phyloP scores from a whole-genome alignment of 768 basidiomycete genomes.

The Hydnomerulius pinastri region DNA sequence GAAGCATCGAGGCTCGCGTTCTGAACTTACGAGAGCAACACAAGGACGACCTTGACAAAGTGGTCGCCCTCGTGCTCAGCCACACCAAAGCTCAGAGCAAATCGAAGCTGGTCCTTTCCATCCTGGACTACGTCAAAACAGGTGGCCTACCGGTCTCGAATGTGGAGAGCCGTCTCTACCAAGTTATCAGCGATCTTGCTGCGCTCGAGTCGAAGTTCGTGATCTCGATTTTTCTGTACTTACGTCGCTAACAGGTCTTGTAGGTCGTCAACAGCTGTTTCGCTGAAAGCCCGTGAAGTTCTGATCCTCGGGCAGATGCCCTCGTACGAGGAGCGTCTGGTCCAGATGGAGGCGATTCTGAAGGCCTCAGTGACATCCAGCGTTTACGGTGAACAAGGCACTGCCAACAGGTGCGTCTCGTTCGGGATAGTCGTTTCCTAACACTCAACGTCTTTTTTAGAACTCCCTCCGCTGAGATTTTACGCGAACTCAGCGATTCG shows the following conservation, averaged over 20 bases:
- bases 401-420: constrained; percentile 52
- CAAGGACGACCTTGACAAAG: constrained; percentile 91
- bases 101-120: constrained; percentile 79
- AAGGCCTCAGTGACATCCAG: constrained; percentile 85
- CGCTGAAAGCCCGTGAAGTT: constrained; percentile 96
- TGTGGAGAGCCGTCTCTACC: constrained; percentile 70
- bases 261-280: constrained; percentile 88
- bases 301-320: constrained; percentile 96
- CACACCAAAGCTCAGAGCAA: constrained; percentile 96
- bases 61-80: constrained; percentile 83
- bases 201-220: constrained; percentile 85
- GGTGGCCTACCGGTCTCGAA: constrained; percentile 76
- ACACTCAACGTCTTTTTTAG: constrained; percentile 40
- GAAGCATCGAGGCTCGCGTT: constrained; percentile 91
- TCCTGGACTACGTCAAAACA: constrained; percentile 89
- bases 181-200: constrained; percentile 80
- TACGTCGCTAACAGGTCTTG: constrained; percentile 4
- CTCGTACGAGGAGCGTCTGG: constrained; percentile 90
- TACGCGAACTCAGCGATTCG: constrained; percentile 94
- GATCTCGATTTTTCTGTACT: not conserved
- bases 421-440: not conserved
- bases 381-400: constrained; percentile 85
- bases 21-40: constrained; percentile 87
- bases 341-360: constrained; percentile 93
- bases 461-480: constrained; percentile 79